Evolutionary conservation across 176 grass and related monocot species (phyloP).

Genomic region (Bromus sterilis): DNA sequence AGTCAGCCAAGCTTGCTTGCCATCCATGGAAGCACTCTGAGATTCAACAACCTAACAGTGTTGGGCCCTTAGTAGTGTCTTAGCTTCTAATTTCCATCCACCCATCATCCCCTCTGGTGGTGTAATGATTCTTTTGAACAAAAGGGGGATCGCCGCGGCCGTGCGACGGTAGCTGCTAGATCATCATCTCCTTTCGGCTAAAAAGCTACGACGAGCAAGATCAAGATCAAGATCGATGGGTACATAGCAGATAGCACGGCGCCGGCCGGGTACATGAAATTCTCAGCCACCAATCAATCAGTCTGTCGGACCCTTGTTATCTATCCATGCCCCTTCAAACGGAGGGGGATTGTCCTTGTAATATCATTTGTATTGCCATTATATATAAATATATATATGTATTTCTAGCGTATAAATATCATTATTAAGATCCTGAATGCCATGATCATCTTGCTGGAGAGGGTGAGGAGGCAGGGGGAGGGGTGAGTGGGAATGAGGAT

Average conservation of each 20-base stretch:
- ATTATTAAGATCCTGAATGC: slow-evolving; percentile 24
- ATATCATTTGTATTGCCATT: slow-evolving; percentile 43
- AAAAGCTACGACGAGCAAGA: neutral
- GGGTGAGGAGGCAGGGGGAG: too few species aligned
- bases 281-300: too few species aligned
- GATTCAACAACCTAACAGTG: slow-evolving; percentile 81
- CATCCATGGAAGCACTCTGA: slow-evolving; percentile 34
- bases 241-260: neutral
- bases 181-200: neutral
- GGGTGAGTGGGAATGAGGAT: too few species aligned
- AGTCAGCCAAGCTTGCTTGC: neutral
- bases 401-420: slow-evolving; percentile 40
- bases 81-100: slow-evolving; percentile 38
- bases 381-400: neutral
- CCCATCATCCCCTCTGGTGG: slow-evolving; percentile 14
- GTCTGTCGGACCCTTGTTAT: slow-evolving; percentile 3
- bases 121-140: slow-evolving; percentile 80
- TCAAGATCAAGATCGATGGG: neutral
- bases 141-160: slow-evolving; percentile 3
- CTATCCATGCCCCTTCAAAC: slow-evolving; percentile 2
- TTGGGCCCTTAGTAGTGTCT: slow-evolving; percentile 53
- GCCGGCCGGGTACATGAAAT: slow-evolving; percentile 2
- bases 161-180: neutral
- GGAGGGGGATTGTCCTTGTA: slow-evolving; percentile 16
- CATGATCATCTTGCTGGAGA: too few species aligned